phyloP scores from a whole-genome alignment of 192 early-diverging fungal genomes.

The Backusella luteola region DNA sequence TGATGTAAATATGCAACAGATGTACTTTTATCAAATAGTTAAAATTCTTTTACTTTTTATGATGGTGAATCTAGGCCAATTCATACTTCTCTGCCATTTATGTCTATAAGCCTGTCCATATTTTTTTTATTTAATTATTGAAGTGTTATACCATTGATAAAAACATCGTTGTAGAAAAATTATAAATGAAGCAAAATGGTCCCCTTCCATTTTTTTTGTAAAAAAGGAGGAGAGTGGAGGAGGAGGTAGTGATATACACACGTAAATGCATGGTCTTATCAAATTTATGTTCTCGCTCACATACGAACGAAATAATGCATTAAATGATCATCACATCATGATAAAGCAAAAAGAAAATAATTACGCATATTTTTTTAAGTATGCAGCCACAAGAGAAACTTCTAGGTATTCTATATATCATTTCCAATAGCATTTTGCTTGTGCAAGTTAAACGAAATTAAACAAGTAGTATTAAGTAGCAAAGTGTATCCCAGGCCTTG shows the following conservation, averaged over 20 bases:
- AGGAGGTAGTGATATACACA: neutral
- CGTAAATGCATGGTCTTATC: neutral
- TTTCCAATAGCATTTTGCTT: no score
- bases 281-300: neutral
- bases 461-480: no score
- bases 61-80: no score
- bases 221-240: neutral
- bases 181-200: neutral
- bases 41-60: neutral
- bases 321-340: neutral
- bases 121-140: neutral
- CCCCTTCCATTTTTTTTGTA: neutral
- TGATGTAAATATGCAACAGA: neutral
- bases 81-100: no score
- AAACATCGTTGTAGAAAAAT: neutral
- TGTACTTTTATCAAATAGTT: neutral
- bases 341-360: neutral
- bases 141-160: neutral
- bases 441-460: no score
- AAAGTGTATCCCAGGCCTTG: no score
- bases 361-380: neutral
- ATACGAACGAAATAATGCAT: neutral
- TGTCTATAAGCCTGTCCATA: neutral
- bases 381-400: neutral
- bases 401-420: neutral